Evolutionary conservation across 768 basidiomycete species (phyloP), one percentile per base, ranked within the genome.

Genomic region (Russula ochroleuca): DNA sequence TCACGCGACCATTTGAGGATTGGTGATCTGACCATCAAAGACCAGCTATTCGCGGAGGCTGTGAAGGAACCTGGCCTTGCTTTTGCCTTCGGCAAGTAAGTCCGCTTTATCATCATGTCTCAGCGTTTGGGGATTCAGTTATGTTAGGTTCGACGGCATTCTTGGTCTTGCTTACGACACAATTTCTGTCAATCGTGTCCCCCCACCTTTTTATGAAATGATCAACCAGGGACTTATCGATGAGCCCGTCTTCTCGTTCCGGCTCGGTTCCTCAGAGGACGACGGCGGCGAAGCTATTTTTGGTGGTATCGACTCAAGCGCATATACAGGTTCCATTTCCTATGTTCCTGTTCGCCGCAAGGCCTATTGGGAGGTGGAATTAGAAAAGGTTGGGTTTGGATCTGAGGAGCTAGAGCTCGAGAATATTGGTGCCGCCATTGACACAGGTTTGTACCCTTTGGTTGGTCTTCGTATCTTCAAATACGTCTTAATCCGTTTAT

Each of bases 331-430:
- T 73, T 78, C 86, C 71, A 81, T 99, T 64, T 71, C 74, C 25
- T 98, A 98, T 70, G 93, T 89, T 35, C 96, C 97, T 56, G 80
- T 99, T 57, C 87, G 95, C 70, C 85, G 93, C 70, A 94, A 92
- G 81, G 97, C 93, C 5, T 98, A 97, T 77, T 97, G 95, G 95
- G 96, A 98, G 76, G 93, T 98, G 51, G 94, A 97, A 73, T 87
- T 99, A 31, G 81, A 92, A 77, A 86, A 87, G 73, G 80, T 99
- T 65, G 70, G 77, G 4, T 95, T 99, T 61, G 97, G 95, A 53
- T 80, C 86, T 49, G 96, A 98, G 52, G 83, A 79, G 45, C 82
- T 98, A 50, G 93, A 98, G 68, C 82, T 98, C 15, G 92, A 96
- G 68, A 88, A 86, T 78, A 96, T 97, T 60, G 95, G 95, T 49